Evolutionary conservation across 2,329 filamentous ascomycete species (phyloP).

Genomic region (Beauveria medogensis): DNA sequence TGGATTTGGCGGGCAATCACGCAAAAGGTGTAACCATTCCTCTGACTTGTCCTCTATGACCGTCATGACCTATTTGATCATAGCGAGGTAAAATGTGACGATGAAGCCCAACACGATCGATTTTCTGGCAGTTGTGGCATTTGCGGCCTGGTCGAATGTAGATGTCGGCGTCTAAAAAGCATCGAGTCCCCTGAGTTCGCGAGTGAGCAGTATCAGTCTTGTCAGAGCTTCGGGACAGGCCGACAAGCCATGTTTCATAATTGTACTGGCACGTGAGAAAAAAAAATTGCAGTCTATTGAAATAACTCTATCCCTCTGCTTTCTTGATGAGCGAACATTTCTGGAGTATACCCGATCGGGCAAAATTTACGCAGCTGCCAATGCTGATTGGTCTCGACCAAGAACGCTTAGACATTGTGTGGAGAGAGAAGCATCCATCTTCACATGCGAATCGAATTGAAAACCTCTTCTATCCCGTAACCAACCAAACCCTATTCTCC

Average conservation of each 20-base stretch:
- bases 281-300: too few species aligned
- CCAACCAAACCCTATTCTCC: not conserved
- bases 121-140: not conserved
- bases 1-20: not conserved
- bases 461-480: too few species aligned
- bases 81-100: too few species aligned
- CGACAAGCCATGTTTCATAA: not conserved
- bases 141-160: not conserved
- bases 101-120: not conserved
- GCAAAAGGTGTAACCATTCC: not conserved
- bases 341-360: not conserved
- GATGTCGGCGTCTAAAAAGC: not conserved
- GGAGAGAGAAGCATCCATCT: not conserved
- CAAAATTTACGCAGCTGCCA: not conserved
- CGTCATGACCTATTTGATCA: too few species aligned
- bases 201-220: not conserved
- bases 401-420: not conserved
- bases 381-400: not conserved
- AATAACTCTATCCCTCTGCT: not conserved
- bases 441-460: not conserved
- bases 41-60: not conserved
- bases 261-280: not conserved
- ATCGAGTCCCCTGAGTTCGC: not conserved
- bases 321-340: not conserved
- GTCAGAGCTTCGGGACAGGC: not conserved